Evolutionary conservation across 2,329 filamentous ascomycete genomes (phyloP).

Genomic region (Leptographium wingfieldii): DNA sequence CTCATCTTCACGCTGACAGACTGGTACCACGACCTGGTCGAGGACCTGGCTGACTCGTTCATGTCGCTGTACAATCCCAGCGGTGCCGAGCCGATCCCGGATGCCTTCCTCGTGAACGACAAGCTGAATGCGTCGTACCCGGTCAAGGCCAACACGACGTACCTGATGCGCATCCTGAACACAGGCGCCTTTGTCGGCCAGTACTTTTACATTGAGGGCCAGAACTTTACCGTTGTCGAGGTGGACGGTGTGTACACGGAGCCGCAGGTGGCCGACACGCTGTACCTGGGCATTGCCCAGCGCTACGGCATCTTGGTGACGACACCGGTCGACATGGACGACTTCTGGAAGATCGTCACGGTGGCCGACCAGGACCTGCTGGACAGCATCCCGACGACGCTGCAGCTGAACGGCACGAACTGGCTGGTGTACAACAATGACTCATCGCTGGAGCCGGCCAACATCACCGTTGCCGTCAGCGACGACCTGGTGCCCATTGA

Average conservation of each 20-base stretch:
- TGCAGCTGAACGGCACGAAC: constrained; percentile 59
- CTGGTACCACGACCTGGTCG: constrained; percentile 54
- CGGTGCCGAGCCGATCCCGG: constrained; percentile 52
- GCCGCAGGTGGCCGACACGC: constrained; percentile 42
- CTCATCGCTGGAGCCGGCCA: constrained; percentile 30
- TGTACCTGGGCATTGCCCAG: constrained; percentile 58
- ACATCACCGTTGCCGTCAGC: constrained; percentile 6
- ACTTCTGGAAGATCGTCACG: constrained; percentile 53
- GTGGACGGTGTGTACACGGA: constrained; percentile 61
- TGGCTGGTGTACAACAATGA: constrained; percentile 48
- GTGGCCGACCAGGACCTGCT: constrained; percentile 43
- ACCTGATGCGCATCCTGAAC: constrained; percentile 60
- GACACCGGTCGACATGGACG: constrained; percentile 45
- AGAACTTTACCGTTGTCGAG: constrained; percentile 57
- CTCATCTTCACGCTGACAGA: constrained; percentile 53
- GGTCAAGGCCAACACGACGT: constrained; percentile 56
- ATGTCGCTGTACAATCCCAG: constrained; percentile 42
- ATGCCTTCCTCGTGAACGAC: constrained; percentile 61
- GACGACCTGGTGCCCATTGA: constrained; percentile 57
- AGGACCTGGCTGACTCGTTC: constrained; percentile 32
- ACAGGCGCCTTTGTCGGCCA: constrained; percentile 59
- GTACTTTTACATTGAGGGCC: constrained; percentile 54
- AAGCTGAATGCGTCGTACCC: constrained; percentile 45
- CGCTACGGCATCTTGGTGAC: constrained; percentile 51
- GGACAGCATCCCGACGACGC: constrained; percentile 48